Base-by-base conservation (phyloP, 768 basidiomycete species). In the Phanerochaete carnosa region DNA sequence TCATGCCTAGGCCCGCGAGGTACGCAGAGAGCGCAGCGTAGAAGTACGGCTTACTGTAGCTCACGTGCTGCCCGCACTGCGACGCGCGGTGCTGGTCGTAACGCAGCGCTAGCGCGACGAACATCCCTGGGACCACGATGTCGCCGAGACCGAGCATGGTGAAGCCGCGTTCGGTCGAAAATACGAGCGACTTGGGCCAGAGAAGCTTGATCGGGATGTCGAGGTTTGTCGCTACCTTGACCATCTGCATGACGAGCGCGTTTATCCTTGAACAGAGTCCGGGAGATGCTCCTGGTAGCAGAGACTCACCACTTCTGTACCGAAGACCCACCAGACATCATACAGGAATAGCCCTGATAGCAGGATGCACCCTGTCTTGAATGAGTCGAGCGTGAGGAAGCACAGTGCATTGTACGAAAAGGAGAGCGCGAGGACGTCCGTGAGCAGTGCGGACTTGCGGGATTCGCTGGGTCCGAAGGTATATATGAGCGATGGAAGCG, bases 271-370 rank as follows among this genome's bases (percentile, higher is more conserved):
- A n/a, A n/a, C n/a, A n/a, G n/a, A n/a, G n/a, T n/a, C n/a, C n/a
- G n/a, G n/a, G n/a, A n/a, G n/a, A n/a, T n/a, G n/a, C n/a, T n/a
- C n/a, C n/a, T 32, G 30, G 30, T 29, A 32, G 29, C 29, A n/a
- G 11, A n/a, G 1, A 77, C 89, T 70, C 72, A 91, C 91, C 74
- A 94, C 91, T 68, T 87, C 83, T 0, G 90, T 90, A 22, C 90
- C 91, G 71, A 95, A 95, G 2, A 95, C 94, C 92, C 92, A 97
- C 83, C 88, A 96, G 43, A 97, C 84, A 70, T 98, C 96, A 70
- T 98, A 98, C 45, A 97, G 49, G 75, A 98, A 94, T 25, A 99
- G 77, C 4, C 92, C 94, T 2, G 82, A 81, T 5, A 99, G 79
- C 2, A 98, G 80, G 61, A 94, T 84, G 43, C 81, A 81, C 7